Percentiles rank a stretch among this genome's conserved stretches.
phyloP scores from a whole-genome alignment of 2,329 filamentous ascomycete species.

The Chrysosphaeria jannelii region DNA sequence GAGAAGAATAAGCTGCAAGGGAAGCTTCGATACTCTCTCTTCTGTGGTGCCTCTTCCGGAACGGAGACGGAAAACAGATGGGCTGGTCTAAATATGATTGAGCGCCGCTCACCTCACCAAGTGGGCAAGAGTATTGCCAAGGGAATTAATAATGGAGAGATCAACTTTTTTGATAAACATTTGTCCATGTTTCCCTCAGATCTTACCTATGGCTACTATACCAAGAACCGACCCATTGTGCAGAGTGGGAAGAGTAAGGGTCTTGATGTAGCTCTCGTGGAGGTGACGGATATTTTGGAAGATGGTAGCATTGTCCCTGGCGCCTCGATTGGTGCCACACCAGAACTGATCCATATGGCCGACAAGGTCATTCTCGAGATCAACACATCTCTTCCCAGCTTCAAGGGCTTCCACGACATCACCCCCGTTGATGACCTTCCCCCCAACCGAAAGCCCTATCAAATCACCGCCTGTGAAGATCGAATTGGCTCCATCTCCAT shows the following conservation, averaged over 20 bases:
- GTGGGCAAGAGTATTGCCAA: constrained; percentile 75
- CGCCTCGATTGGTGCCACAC: constrained; percentile 58
- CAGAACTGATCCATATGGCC: constrained; percentile 68
- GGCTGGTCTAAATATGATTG: constrained; percentile 75
- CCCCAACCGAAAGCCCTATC: constrained; percentile 53
- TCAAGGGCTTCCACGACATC: constrained; percentile 75
- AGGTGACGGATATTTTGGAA: constrained; percentile 63
- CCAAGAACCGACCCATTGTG: constrained; percentile 39
- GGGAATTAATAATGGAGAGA: constrained; percentile 66
- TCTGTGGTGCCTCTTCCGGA: constrained; percentile 70
- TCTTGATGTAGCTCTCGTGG: constrained; percentile 63
- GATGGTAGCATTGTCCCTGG: constrained; percentile 73
- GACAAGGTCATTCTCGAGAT: constrained; percentile 87
- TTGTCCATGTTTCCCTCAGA: constrained; percentile 77
- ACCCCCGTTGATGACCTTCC: constrained; percentile 69
- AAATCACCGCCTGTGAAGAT: constrained; percentile 64
- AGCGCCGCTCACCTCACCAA: constrained; percentile 58
- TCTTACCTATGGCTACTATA: constrained; percentile 67
- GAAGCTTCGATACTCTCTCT: constrained; percentile 59
- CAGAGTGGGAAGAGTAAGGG: too few relatives aligned
- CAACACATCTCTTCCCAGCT: constrained; percentile 60
- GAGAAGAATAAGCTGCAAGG: constrained; percentile 66
- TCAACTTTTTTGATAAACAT: constrained; percentile 87
- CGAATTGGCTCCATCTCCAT: constrained; percentile 61
- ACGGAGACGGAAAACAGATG: constrained; percentile 79